Evolutionary conservation across 371 early-diverging fungal genomes (phyloP).

Genomic region (Mucor irregularis): DNA sequence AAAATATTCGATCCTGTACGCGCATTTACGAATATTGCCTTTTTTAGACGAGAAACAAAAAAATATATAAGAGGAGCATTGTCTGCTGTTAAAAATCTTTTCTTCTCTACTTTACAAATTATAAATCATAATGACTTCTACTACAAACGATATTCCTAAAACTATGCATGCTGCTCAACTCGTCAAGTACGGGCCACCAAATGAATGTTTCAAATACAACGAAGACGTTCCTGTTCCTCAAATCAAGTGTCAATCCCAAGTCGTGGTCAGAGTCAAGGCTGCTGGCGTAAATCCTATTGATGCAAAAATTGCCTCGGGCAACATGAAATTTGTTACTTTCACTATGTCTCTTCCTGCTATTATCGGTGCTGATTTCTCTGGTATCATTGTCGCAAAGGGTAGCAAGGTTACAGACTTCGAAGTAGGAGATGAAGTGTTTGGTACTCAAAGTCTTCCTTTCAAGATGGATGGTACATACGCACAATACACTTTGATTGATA

Average conservation of each 20-base stretch:
- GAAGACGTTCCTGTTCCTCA: conserved; percentile 25
- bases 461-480: conserved; percentile 46
- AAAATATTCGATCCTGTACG: too few relatives aligned
- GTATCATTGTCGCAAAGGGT: conserved; percentile 43
- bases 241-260: conserved; percentile 29
- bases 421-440: conserved; percentile 57
- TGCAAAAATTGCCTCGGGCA: conserved; percentile 45
- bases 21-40: too few relatives aligned
- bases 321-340: neutral
- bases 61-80: too few relatives aligned
- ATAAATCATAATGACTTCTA: too few relatives aligned
- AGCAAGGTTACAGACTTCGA: conserved; percentile 34
- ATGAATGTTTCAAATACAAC: conserved; percentile 32
- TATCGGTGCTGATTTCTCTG: conserved; percentile 52
- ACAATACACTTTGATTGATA: conserved; percentile 36
- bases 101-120: too few relatives aligned
- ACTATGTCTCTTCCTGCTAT: conserved; percentile 21
- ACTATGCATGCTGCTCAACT: conserved; percentile 42
- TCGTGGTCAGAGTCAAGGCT: conserved; percentile 59
- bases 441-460: conserved; percentile 23
- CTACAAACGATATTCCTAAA: neutral
- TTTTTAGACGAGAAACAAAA: too few relatives aligned
- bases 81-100: too few relatives aligned
- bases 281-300: conserved; percentile 69
- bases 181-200: conserved; percentile 24